These are phyloP conservation scores for Iris pallida DNA, from an alignment of 116 monocot genomes.

Conservation along the genomic window DNA sequence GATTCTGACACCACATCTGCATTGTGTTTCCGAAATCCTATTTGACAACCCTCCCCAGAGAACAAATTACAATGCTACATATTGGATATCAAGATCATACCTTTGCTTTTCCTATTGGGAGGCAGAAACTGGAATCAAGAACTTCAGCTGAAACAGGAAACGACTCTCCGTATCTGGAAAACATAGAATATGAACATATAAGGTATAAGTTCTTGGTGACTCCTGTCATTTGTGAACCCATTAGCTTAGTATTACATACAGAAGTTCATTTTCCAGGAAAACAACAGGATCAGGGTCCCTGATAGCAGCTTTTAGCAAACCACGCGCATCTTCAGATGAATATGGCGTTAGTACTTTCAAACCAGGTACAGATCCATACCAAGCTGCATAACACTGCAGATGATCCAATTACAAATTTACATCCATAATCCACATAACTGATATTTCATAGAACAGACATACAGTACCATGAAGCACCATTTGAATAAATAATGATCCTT, in stretches of 20 bases:
- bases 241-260: slow-evolving; percentile 35
- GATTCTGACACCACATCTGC: too few relatives aligned
- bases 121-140: slow-evolving; percentile 88
- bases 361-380: slow-evolving; percentile 83
- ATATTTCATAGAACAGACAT: too few relatives aligned
- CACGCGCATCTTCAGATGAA: slow-evolving; percentile 87
- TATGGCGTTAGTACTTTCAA: slow-evolving; percentile 75
- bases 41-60: too few relatives aligned
- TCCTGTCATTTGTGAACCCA: not conserved
- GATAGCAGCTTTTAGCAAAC: slow-evolving; percentile 83
- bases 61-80: too few relatives aligned
- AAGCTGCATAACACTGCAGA: slow-evolving; percentile 86
- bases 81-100: slow-evolving; percentile 16
- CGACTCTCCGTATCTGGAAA: slow-evolving; percentile 80
- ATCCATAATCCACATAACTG: too few relatives aligned
- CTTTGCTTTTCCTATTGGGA: slow-evolving; percentile 95
- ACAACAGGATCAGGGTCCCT: slow-evolving; percentile 93
- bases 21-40: too few relatives aligned
- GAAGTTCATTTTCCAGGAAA: slow-evolving; percentile 82
- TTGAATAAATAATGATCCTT: too few relatives aligned
- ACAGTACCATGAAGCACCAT: too few relatives aligned
- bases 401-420: not conserved
- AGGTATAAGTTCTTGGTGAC: not conserved
- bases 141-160: slow-evolving; percentile 87
- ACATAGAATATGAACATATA: slow-evolving; percentile 1